phyloP scores from a whole-genome alignment of 1,139 yeast species.

The Suhomyces bribrorum region DNA sequence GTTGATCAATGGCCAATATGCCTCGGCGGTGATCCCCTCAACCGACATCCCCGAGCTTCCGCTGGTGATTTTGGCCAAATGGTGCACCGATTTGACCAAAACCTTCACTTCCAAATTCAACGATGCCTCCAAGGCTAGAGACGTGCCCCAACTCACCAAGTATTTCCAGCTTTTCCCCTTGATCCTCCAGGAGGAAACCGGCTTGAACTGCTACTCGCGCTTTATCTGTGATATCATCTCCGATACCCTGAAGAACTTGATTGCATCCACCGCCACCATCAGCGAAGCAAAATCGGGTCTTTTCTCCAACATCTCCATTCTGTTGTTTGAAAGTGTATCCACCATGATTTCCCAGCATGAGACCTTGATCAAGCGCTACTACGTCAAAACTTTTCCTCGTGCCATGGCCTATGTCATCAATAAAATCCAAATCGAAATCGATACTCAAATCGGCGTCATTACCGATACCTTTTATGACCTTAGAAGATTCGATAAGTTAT shows the following conservation, averaged over 20 bases:
- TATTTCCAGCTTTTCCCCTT: conserved; percentile 88
- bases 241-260: conserved; percentile 67
- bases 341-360: conserved; percentile 85
- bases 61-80: conserved; percentile 50
- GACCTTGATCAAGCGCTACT: conserved; percentile 69
- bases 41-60: conserved; percentile 88
- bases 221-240: conserved; percentile 86
- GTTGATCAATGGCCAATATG: conserved; percentile 65
- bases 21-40: conserved; percentile 85
- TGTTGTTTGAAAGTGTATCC: conserved; percentile 82
- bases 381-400: conserved; percentile 52
- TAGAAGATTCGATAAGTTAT: conserved; percentile 55
- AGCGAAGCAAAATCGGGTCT: conserved; percentile 42
- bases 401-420: conserved; percentile 70
- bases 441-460: conserved; percentile 84
- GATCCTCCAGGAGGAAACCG: conserved; percentile 69
- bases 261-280: conserved; percentile 41
- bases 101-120: conserved; percentile 65
- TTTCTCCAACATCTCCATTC: conserved; percentile 70
- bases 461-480: conserved; percentile 84
- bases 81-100: conserved; percentile 58
- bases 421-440: conserved; percentile 82
- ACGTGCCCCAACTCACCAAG: conserved; percentile 70
- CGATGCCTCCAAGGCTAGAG: conserved; percentile 64
- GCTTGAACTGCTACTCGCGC: conserved; percentile 77